These are phyloP conservation scores for Helianthus tuberosus DNA, from an alignment of 129 eudicot species.

Conservation along the genomic window DNA sequence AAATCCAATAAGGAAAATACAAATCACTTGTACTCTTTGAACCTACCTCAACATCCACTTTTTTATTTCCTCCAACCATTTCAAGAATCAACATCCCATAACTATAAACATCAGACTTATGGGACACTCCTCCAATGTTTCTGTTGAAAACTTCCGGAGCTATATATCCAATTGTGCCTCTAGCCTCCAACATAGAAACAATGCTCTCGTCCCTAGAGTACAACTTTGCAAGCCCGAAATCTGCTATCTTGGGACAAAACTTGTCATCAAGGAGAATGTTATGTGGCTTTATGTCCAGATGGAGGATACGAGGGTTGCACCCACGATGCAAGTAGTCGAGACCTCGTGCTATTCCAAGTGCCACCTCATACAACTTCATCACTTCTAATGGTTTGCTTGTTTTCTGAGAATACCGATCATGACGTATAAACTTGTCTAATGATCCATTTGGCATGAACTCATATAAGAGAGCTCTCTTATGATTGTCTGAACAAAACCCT, in stretches of 20 bases:
- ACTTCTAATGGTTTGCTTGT: not conserved
- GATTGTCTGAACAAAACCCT: constrained; percentile 13
- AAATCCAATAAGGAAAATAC: too few species aligned
- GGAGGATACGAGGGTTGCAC: constrained; percentile 13
- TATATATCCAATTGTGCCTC: constrained; percentile 14
- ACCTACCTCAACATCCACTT: not conserved
- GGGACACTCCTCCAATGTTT: constrained; percentile 10
- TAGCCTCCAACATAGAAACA: constrained; percentile 10
- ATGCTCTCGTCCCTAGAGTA: constrained; percentile 1
- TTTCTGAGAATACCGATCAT: not conserved
- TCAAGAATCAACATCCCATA: constrained; percentile 12
- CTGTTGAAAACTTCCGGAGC: not conserved
- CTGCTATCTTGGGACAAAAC: constrained; percentile 9
- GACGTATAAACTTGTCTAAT: not conserved
- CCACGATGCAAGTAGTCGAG: constrained; percentile 5
- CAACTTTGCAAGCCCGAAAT: constrained; percentile 11
- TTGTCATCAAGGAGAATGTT: not conserved
- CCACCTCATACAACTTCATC: constrained; percentile 7
- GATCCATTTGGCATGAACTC: constrained; percentile 17
- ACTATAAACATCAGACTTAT: constrained; percentile 8
- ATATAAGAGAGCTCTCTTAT: not conserved
- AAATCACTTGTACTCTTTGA: not conserved
- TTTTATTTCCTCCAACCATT: not conserved
- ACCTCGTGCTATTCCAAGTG: constrained; percentile 1
- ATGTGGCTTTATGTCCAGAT: constrained; percentile 3